Percentiles rank a stretch among this genome's conserved stretches.
phyloP scores from a whole-genome alignment of 306 rosid species.

The Pyrus bretschneideri region DNA sequence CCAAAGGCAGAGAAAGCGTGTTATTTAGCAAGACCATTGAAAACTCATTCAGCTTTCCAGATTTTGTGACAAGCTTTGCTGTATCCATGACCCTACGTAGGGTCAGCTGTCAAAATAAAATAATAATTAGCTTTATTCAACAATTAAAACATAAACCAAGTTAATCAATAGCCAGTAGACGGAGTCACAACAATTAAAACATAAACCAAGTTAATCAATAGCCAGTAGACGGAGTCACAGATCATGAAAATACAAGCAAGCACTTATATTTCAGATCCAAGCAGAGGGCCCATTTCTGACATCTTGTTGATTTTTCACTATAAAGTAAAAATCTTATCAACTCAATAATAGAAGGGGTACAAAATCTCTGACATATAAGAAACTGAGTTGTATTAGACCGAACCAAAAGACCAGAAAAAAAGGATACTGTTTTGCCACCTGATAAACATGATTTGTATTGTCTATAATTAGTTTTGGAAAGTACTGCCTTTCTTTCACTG shows the following conservation, averaged over 20 bases:
- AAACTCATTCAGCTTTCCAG: constrained; percentile 89
- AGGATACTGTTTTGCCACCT: neutral
- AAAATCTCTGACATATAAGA: neutral
- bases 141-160: constrained; percentile 8
- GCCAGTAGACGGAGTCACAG: neutral
- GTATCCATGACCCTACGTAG: constrained; percentile 91
- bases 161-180: neutral
- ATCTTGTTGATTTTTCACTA: neutral
- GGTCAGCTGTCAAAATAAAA: constrained; percentile 60
- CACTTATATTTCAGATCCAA: neutral
- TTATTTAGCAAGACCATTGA: constrained; percentile 98
- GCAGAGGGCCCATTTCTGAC: neutral
- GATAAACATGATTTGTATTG: neutral
- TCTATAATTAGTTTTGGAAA: neutral
- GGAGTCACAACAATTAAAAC: neutral
- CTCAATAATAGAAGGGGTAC: neutral
- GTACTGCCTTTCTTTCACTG: neutral
- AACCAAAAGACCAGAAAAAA: neutral
- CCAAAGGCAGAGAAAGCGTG: constrained; percentile 86
- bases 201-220: neutral
- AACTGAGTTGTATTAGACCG: neutral
- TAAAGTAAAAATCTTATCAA: neutral
- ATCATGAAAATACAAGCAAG: neutral
- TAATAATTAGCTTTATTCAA: constrained; percentile 20
- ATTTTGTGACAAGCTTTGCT: constrained; percentile 78